These are phyloP conservation scores for Populus pruinosa DNA, from an alignment of 345 rosid species.

Conservation along the genomic window DNA sequence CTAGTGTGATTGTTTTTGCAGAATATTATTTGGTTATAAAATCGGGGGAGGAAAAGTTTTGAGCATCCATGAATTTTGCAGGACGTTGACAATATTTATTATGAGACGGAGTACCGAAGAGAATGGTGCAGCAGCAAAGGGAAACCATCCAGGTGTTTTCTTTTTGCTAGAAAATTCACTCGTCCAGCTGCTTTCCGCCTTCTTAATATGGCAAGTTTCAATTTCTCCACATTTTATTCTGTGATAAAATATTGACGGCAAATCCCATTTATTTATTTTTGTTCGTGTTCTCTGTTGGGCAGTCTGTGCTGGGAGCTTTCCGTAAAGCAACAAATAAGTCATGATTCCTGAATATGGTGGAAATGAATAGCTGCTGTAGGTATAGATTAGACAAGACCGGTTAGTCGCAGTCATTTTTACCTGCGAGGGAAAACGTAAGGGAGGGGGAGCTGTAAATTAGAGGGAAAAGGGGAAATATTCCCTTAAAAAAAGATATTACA, in stretches of 20 bases:
- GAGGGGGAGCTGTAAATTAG: slow-evolving; percentile 9
- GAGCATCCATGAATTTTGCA: slow-evolving; percentile 23
- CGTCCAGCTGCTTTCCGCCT: slow-evolving; percentile 85
- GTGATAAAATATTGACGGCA: neutral
- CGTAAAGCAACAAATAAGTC: slow-evolving; percentile 11
- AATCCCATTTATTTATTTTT: neutral
- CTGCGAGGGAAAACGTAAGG: slow-evolving; percentile 6
- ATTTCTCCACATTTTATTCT: neutral
- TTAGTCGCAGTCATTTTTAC: slow-evolving; percentile 5
- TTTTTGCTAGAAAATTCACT: slow-evolving; percentile 93
- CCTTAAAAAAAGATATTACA: neutral
- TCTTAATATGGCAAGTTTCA: slow-evolving; percentile 51
- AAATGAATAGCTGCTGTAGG: slow-evolving; percentile 2
- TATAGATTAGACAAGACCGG: neutral
- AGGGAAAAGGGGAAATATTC: neutral
- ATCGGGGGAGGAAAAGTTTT: neutral
- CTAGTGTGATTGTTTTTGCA: neutral
- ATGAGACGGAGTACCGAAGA: slow-evolving; percentile 77
- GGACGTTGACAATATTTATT: slow-evolving; percentile 79
- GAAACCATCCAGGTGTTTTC: slow-evolving; percentile 76
- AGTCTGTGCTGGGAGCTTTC: slow-evolving; percentile 35
- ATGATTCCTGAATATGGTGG: neutral
- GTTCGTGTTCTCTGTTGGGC: slow-evolving; percentile 8
- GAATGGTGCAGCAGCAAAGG: slow-evolving; percentile 96
- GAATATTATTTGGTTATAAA: neutral